Evolutionary conservation across 768 basidiomycete species (phyloP).

Genomic region (Suillus brevipes): DNA sequence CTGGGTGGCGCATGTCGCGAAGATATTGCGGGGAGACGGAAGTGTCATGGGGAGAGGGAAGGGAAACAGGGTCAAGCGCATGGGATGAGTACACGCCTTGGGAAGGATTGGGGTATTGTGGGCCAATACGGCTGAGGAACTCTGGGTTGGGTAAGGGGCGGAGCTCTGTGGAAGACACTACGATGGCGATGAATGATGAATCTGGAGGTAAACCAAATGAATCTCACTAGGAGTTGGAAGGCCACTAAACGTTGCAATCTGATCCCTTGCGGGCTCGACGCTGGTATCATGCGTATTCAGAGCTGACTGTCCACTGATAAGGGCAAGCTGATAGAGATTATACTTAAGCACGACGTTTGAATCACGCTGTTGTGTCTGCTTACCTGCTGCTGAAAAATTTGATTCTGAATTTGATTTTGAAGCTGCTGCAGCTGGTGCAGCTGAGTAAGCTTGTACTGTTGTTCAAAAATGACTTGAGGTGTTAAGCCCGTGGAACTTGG

Average conservation of each 20-base stretch:
- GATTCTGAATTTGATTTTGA: conserved; percentile 83
- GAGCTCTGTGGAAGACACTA: conserved; percentile 67
- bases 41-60: conserved; percentile 31
- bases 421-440: conserved; percentile 76
- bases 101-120: conserved; percentile 40
- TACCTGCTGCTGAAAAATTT: conserved; percentile 91
- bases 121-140: conserved; percentile 63
- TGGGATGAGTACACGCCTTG: conserved; percentile 28
- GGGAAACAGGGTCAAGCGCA: conserved; percentile 25
- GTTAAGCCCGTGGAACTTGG: conserved; percentile 30
- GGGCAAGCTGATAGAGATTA: conserved; percentile 53
- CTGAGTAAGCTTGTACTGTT: conserved; percentile 77
- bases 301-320: conserved; percentile 51
- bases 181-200: conserved; percentile 15
- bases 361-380: conserved; percentile 20
- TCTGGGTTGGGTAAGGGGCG: conserved; percentile 58
- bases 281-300: conserved; percentile 38
- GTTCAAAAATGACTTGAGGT: conserved; percentile 61
- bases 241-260: conserved; percentile 43
- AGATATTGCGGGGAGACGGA: conserved; percentile 30
- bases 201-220: conserved; percentile 18
- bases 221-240: conserved; percentile 69
- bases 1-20: conserved; percentile 31
- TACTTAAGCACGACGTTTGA: conserved; percentile 12
- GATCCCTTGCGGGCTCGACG: conserved; percentile 36